Evolutionary conservation across 2,329 filamentous ascomycete genomes (phyloP).

Genomic region (Aureobasidium sp.): DNA sequence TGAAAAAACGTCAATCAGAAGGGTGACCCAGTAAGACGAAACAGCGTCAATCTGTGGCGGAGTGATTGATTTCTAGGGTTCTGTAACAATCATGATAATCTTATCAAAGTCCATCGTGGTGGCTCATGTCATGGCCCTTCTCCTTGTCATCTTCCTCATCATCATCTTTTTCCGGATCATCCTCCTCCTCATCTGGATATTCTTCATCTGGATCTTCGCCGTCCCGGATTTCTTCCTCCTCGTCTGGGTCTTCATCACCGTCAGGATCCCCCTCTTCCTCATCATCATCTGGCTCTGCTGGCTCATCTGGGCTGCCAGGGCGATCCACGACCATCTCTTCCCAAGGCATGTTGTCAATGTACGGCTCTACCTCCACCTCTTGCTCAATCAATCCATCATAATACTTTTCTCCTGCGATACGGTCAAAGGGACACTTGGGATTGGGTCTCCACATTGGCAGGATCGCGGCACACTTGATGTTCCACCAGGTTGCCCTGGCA

Average conservation of each 20-base stretch:
- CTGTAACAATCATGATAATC: background rate
- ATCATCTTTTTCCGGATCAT: background rate
- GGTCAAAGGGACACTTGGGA: slow-evolving; percentile 14
- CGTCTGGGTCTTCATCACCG: background rate
- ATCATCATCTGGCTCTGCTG: background rate
- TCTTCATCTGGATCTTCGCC: background rate
- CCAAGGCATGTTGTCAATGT: background rate
- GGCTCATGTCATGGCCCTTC: background rate
- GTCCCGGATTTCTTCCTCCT: background rate
- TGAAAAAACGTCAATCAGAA: too few relatives aligned
- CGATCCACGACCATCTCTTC: background rate
- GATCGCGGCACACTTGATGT: slow-evolving; percentile 14
- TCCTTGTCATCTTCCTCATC: background rate
- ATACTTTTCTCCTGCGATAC: background rate
- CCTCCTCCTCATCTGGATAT: background rate
- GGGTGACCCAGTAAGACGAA: background rate
- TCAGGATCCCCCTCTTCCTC: background rate
- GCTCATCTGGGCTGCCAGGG: background rate
- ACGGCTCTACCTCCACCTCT: background rate
- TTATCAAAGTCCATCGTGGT: background rate
- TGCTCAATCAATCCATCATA: slow-evolving; percentile 1
- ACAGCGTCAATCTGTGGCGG: background rate
- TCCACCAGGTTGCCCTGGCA: slow-evolving; percentile 6
- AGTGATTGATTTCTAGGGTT: background rate
- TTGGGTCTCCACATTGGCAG: background rate